A percentile compares a stretch with the other conserved stretches of the same genome.
phyloP scores from a whole-genome alignment of 768 basidiomycete genomes.

The Leccinum pellstonianum region DNA sequence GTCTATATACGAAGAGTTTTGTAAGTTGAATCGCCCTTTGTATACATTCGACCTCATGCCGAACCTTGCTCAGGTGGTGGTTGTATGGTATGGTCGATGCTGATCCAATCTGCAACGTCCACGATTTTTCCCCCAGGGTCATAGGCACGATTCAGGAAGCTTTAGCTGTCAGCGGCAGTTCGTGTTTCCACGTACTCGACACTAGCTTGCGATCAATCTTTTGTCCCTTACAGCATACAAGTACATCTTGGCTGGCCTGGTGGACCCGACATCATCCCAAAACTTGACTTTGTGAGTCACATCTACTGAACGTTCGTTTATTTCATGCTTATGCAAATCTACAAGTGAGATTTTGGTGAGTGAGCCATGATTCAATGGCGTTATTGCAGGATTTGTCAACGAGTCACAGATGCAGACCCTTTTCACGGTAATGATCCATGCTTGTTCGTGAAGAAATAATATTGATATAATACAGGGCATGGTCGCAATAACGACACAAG shows the following conservation, averaged over 20 bases:
- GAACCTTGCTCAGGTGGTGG: not conserved
- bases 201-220: not conserved
- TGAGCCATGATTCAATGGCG: not conserved
- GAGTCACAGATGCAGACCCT: not conserved
- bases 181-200: not conserved
- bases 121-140: not conserved
- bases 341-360: constrained; percentile 1
- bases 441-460: not conserved
- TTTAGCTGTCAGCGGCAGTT: not conserved
- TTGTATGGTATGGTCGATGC: not conserved
- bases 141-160: not conserved
- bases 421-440: not conserved
- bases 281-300: not conserved
- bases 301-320: not conserved
- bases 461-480: not conserved
- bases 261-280: not conserved
- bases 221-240: not conserved
- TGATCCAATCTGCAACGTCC: no score
- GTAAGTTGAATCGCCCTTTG: not conserved
- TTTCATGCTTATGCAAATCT: not conserved
- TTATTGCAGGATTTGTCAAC: not conserved
- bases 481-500: not conserved
- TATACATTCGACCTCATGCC: no score
- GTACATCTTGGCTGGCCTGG: not conserved
- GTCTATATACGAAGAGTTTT: not conserved